Conservation (phyloP, 768 basidiomycete species). For the Podaxis sp. region DNA sequence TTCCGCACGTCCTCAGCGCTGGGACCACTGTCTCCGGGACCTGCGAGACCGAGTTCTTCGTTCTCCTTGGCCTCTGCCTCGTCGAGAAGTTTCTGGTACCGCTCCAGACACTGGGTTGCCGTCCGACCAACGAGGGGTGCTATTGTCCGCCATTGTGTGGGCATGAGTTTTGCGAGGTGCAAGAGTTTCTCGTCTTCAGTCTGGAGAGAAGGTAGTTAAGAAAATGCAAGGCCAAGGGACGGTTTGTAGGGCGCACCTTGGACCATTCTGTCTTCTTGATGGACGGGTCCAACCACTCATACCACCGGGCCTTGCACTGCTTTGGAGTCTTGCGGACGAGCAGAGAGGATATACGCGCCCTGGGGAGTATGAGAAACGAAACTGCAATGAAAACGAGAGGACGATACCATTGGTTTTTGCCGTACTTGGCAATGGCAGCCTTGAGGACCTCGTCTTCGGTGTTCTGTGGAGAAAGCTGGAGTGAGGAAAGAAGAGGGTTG, state of each 20-base stretch:
- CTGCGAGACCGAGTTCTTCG: slow-evolving; percentile 88
- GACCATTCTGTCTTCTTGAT: slow-evolving; percentile 99
- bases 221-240: neutral
- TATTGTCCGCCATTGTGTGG: slow-evolving; percentile 99
- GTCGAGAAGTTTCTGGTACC: slow-evolving; percentile 96
- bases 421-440: slow-evolving; percentile 97
- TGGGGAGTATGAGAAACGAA: slow-evolving; percentile 24
- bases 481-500: slow-evolving; percentile 1
- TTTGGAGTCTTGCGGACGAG: slow-evolving; percentile 98
- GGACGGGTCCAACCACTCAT: slow-evolving; percentile 98
- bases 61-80: slow-evolving; percentile 97
- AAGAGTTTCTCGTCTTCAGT: slow-evolving; percentile 98
- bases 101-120: slow-evolving; percentile 95
- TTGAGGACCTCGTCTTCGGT: slow-evolving; percentile 98
- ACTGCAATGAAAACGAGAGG: neutral
- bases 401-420: slow-evolving; percentile 88
- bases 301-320: slow-evolving; percentile 99
- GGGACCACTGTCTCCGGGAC: slow-evolving; percentile 79
- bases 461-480: slow-evolving; percentile 50
- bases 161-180: slow-evolving; percentile 98
- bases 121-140: slow-evolving; percentile 98
- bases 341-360: slow-evolving; percentile 97
- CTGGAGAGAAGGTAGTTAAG: slow-evolving; percentile 34
- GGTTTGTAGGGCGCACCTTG: slow-evolving; percentile 53
- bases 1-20: slow-evolving; percentile 90